A percentile compares a stretch with the other conserved stretches of the same genome.
Evolutionary conservation across 2,329 filamentous ascomycete species (phyloP).

Genomic region (Paramyrothecium roridum): DNA sequence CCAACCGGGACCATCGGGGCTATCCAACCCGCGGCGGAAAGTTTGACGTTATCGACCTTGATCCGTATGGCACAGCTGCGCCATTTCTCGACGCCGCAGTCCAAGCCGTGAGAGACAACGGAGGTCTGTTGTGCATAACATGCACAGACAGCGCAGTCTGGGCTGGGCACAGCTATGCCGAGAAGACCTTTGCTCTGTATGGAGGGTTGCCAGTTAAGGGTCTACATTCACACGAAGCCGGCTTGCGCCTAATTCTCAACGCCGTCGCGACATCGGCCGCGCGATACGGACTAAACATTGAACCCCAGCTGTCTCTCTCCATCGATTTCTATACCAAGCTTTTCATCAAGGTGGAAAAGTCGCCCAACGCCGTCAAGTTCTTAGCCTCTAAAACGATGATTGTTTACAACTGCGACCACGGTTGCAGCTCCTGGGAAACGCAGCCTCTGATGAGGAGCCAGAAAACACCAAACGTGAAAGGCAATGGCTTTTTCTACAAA

Average conservation of each 20-base stretch:
- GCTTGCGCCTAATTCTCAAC: constrained; percentile 81
- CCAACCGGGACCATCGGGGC: constrained; percentile 35
- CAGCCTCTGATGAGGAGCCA: constrained; percentile 74
- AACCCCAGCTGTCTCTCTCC: constrained; percentile 86
- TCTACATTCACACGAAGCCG: constrained; percentile 81
- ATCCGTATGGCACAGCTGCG: constrained; percentile 91
- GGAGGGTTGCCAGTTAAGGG: constrained; percentile 87
- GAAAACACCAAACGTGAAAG: constrained; percentile 65
- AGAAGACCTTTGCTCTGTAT: constrained; percentile 93
- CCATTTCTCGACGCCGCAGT: constrained; percentile 90
- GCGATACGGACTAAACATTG: constrained; percentile 82
- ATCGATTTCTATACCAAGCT: constrained; percentile 94
- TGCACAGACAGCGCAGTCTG: constrained; percentile 96
- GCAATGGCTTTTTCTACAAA: constrained; percentile 70
- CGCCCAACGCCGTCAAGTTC: constrained; percentile 85
- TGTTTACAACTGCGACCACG: constrained; percentile 84
- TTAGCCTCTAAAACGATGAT: constrained; percentile 89
- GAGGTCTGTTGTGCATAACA: constrained; percentile 88
- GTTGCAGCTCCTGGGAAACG: constrained; percentile 88
- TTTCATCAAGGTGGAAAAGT: constrained; percentile 79
- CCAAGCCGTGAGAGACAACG: constrained; percentile 78
- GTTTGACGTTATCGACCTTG: constrained; percentile 94
- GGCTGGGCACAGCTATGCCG: constrained; percentile 88
- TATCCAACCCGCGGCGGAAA: constrained; percentile 41
- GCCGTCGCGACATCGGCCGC: constrained; percentile 76